Evolutionary conservation across 306 rosid genomes (phyloP).

Genomic region (Castanea mollissima): DNA sequence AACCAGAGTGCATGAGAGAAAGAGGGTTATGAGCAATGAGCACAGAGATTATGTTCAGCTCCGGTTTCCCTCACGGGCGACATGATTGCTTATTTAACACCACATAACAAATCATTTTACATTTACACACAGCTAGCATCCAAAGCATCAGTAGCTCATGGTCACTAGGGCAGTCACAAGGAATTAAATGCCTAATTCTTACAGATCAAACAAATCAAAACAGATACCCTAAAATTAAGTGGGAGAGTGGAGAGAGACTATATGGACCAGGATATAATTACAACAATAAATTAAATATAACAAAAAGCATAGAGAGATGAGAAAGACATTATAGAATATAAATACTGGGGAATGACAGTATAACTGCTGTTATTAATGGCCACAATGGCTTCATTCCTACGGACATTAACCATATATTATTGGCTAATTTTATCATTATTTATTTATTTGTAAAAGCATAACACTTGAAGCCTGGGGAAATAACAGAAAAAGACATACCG

Average conservation of each 20-base stretch:
- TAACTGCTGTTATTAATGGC: not conserved
- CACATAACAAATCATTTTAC: not conserved
- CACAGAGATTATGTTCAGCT: not conserved
- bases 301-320: not conserved
- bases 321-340: conserved; percentile 6
- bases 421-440: not conserved
- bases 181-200: not conserved
- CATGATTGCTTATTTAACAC: not conserved
- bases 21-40: no score
- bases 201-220: not conserved
- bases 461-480: not conserved
- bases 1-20: no score
- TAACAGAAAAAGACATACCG: conserved; percentile 51
- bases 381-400: not conserved
- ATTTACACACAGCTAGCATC: not conserved
- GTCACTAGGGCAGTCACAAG: not conserved
- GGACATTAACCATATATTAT: not conserved
- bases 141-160: not conserved
- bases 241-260: not conserved
- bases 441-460: conserved; percentile 2
- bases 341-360: not conserved
- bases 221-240: not conserved
- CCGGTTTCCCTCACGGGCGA: not conserved
- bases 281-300: no score
- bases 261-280: no score